These are phyloP conservation scores for Aristolochia californica DNA, from an alignment of 164 flowering plant species.

Conservation along the genomic window DNA sequence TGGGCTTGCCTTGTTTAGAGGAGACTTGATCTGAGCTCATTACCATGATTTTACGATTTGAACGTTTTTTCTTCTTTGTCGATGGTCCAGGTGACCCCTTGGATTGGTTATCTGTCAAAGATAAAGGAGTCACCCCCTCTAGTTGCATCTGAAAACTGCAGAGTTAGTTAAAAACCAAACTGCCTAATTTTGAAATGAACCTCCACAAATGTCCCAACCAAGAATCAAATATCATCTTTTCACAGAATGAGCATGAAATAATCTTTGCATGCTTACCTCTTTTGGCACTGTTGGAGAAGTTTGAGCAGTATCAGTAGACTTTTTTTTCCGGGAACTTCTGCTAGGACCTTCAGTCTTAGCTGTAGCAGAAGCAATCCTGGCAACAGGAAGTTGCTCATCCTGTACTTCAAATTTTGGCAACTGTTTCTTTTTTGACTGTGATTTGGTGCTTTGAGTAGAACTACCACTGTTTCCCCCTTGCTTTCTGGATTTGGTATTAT, in stretches of 20 bases:
- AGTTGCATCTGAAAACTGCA: conserved; percentile 30
- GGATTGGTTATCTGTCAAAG: neutral
- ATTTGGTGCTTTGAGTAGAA: conserved; percentile 10
- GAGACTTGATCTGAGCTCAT: neutral
- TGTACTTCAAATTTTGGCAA: conserved; percentile 26
- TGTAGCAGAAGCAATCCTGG: conserved; percentile 7
- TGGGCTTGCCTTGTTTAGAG: neutral
- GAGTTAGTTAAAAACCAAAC: conserved; percentile 15
- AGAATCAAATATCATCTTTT: neutral
- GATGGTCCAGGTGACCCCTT: neutral
- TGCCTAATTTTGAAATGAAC: neutral
- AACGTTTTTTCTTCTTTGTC: neutral
- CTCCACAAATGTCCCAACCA: neutral
- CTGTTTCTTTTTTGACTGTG: conserved; percentile 15
- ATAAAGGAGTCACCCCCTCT: conserved; percentile 9
- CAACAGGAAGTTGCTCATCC: conserved; percentile 16
- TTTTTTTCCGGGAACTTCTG: conserved; percentile 17
- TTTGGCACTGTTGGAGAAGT: conserved; percentile 7
- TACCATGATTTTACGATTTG: neutral
- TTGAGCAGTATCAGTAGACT: conserved; percentile 9
- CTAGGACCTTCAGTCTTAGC: conserved; percentile 9
- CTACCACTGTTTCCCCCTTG: conserved; percentile 11
- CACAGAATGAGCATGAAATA: neutral
- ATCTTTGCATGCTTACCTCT: conserved; percentile 31
- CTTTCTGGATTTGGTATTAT: conserved; percentile 11